Evolutionary conservation across 306 rosid genomes (phyloP), one percentile per base, ranked within the genome.

Genomic region (Erythrophleum fordii): DNA sequence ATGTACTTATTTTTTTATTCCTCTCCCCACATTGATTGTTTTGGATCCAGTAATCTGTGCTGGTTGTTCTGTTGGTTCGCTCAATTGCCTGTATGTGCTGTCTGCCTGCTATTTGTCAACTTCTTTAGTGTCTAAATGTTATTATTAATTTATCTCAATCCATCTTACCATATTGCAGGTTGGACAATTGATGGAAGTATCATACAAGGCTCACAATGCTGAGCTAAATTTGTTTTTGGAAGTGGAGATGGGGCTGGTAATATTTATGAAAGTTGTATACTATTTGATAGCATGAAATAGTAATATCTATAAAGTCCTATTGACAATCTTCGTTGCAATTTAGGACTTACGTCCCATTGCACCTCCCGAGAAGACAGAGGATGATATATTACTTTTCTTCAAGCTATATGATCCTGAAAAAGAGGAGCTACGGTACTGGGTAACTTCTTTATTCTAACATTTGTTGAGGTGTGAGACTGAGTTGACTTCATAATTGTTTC

Each of bases 381-480:
- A 86, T 62, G 89, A 86, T 76, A 86, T 86, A 75, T 79, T 82
- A 20, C 86, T 86, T 70, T 86, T 86, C 80, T 86, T 86, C 82
- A 86, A 86, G 86, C 69, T 86, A 48, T 86, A 86, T 76, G 89
- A 86, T 79, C 84, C 89, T 80, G 89, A 86, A 79, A 86, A 86
- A 31, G 89, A 82, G 79, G 86, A 86, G 64, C 86, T 86, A 31
- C 89, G 86, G 89, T 86, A 86, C 37, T 48, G 70, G 49, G 17
- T 79, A 58, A 34, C 78, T 72, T 76, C 1, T 56, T 76, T 62
- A 28, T 80, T 52, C 44, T 39, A 13, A 29, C 20, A 44, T 46
- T 35, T 35, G 8, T 71, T 45, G 62, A 12, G 26, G 58, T 49
- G 11, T 56, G 42, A 60, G 41, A 12, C 64, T 79, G 8, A 37